These are phyloP conservation scores for Penicillium cinerascens DNA, from an alignment of 495 filamentous ascomycete genomes.

Conservation along the genomic window DNA sequence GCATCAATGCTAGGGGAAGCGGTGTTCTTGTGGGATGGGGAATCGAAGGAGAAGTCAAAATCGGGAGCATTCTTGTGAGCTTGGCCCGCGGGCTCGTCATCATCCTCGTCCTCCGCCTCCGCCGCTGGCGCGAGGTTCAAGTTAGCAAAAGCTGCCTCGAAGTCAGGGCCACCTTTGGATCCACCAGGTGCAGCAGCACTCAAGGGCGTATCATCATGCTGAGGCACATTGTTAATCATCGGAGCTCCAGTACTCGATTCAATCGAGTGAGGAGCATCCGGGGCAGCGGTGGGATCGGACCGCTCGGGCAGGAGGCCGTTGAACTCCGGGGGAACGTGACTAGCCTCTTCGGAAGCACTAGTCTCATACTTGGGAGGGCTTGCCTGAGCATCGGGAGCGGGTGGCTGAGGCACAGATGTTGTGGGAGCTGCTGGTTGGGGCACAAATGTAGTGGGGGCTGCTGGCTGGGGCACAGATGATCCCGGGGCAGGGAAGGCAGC, in stretches of 20 bases:
- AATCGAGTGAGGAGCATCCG: slow-evolving; percentile 45
- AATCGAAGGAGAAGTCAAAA: slow-evolving; percentile 67
- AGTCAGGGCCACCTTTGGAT: slow-evolving; percentile 55
- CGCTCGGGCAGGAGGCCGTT: slow-evolving; percentile 62
- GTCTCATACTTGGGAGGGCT: slow-evolving; percentile 67
- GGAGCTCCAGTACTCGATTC: slow-evolving; percentile 41
- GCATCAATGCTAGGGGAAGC: slow-evolving; percentile 18
- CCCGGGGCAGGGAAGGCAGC: slow-evolving; percentile 40
- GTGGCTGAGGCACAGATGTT: slow-evolving; percentile 32
- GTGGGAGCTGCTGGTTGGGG: slow-evolving; percentile 44
- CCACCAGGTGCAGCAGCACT: slow-evolving; percentile 18
- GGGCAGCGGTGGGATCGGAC: slow-evolving; percentile 55
- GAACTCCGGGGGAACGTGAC: slow-evolving; percentile 57
- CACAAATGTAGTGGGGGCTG: slow-evolving; percentile 37
- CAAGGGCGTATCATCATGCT: slow-evolving; percentile 13
- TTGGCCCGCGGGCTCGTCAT: slow-evolving; percentile 51
- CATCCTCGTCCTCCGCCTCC: slow-evolving; percentile 78
- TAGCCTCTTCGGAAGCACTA: slow-evolving; percentile 24
- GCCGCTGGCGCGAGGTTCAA: slow-evolving; percentile 55
- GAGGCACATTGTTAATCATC: slow-evolving; percentile 37
- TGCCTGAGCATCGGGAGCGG: slow-evolving; percentile 53
- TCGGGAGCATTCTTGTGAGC: slow-evolving; percentile 51
- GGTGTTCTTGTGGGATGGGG: slow-evolving; percentile 36
- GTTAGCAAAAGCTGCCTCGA: slow-evolving; percentile 88
- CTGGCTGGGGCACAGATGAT: slow-evolving; percentile 32